phyloP scores from a whole-genome alignment of 2,329 filamentous ascomycete species.

The Clonostachys chloroleuca region DNA sequence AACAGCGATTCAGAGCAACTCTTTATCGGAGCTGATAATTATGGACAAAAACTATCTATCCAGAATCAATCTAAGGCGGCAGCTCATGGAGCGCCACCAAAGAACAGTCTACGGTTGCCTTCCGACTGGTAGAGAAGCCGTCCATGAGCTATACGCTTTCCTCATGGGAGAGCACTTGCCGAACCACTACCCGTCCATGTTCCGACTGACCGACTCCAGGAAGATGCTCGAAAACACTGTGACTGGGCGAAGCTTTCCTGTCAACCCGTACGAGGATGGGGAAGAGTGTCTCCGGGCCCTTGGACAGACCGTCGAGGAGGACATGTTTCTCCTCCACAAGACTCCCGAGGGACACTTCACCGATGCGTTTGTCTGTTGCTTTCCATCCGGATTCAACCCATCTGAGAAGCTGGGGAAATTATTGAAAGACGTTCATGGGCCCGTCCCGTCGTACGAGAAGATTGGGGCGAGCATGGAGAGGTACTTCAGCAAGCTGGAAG shows the following conservation, averaged over 20 bases:
- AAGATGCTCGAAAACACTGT: conserved; percentile 30
- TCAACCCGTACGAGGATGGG: conserved; percentile 13
- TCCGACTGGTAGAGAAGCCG: conserved; percentile 29
- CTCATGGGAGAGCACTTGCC: conserved; percentile 43
- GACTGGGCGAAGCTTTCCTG: conserved; percentile 23
- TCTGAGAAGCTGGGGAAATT: conserved; percentile 41
- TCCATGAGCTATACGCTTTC: conserved; percentile 43
- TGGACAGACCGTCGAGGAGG: conserved; percentile 49
- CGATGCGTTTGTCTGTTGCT: conserved; percentile 46
- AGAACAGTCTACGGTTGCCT: conserved; percentile 35
- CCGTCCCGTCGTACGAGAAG: conserved; percentile 49
- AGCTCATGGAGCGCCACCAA: conserved; percentile 29
- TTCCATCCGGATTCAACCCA: conserved; percentile 48
- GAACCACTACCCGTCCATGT: conserved; percentile 41
- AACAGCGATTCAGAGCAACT: conserved; percentile 33
- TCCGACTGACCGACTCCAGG: conserved; percentile 25
- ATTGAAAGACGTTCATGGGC: conserved; percentile 43
- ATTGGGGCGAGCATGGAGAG: conserved; percentile 51
- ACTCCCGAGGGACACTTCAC: conserved; percentile 33
- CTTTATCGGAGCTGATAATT: conserved; percentile 44
- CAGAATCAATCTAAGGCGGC: conserved; percentile 32
- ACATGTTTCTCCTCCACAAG: conserved; percentile 44
- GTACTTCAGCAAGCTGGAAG: conserved; percentile 42
- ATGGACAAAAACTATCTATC: conserved; percentile 46
- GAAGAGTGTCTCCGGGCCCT: conserved; percentile 30